These are phyloP conservation scores for Marasmius sp. DNA, from an alignment of 1,284 basidiomycete species.

Conservation along the genomic window DNA sequence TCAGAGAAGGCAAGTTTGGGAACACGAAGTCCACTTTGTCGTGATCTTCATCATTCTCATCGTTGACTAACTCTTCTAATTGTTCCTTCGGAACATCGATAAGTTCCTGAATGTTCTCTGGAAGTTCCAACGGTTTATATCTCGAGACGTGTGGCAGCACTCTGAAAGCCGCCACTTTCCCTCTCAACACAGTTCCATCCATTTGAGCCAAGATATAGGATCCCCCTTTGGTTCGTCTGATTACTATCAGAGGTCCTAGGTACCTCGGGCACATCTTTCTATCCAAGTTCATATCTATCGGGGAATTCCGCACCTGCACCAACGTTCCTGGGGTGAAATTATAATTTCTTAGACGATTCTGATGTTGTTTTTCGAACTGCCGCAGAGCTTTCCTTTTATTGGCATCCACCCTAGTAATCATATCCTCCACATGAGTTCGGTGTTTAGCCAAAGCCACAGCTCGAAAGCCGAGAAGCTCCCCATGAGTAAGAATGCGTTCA, in stretches of 20 bases:
- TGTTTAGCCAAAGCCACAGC: slow-evolving; percentile 5
- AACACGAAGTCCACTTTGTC: too few relatives aligned
- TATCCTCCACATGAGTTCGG: neutral
- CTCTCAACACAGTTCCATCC: slow-evolving; percentile 19
- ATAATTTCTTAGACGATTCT: neutral
- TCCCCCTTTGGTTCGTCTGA: slow-evolving; percentile 18
- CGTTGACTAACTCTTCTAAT: too few relatives aligned
- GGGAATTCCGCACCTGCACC: neutral
- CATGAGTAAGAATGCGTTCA: too few relatives aligned
- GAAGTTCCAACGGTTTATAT: neutral
- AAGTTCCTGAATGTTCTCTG: neutral
- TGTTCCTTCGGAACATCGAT: too few relatives aligned
- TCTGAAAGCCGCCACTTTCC: slow-evolving; percentile 23
- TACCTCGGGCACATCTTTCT: slow-evolving; percentile 21
- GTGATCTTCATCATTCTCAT: too few relatives aligned
- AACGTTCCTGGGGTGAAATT: neutral
- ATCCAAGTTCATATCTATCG: slow-evolving; percentile 13
- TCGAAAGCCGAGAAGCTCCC: slow-evolving; percentile 3
- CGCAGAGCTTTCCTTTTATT: neutral
- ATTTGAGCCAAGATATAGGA: slow-evolving; percentile 24
- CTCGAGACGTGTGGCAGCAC: slow-evolving; percentile 21
- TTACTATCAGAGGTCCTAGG: slow-evolving; percentile 23
- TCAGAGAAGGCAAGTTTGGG: too few relatives aligned
- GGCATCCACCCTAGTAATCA: too few relatives aligned
- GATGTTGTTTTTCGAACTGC: neutral